Evolutionary conservation across 352 stramenopile species (phyloP).

Genomic region (Pythium chondricola): DNA sequence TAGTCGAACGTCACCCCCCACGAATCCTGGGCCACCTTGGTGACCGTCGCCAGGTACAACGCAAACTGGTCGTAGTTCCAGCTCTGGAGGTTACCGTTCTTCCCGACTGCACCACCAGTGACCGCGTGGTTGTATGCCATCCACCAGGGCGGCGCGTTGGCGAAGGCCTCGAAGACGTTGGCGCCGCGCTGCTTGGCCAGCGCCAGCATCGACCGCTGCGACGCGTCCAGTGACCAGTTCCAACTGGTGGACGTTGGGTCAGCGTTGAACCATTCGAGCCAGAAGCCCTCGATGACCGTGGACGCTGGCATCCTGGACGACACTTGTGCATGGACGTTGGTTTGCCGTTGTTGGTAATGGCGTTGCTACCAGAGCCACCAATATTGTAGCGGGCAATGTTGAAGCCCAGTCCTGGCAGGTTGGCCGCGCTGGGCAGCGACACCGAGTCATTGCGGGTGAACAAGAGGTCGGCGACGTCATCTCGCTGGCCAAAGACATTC

Average conservation of each 20-base stretch:
- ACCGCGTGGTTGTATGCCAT: conserved; percentile 52
- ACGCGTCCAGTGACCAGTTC: conserved; percentile 38
- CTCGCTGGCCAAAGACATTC: conserved; percentile 49
- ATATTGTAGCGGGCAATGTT: conserved; percentile 68
- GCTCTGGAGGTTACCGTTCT: conserved; percentile 38
- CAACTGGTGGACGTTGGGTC: conserved; percentile 35
- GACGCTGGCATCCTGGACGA: conserved; percentile 45
- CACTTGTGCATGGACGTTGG: conserved; percentile 33
- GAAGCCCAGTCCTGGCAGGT: conserved; percentile 34
- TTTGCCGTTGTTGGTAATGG: conserved; percentile 32
- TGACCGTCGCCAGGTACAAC: conserved; percentile 36
- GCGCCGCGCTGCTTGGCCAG: conserved; percentile 30
- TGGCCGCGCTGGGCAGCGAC: conserved; percentile 15
- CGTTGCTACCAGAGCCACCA: conserved; percentile 34
- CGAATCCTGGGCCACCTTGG: conserved; percentile 31
- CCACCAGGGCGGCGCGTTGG: conserved; percentile 63
- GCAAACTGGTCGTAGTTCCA: conserved; percentile 47
- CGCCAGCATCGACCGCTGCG: conserved; percentile 39
- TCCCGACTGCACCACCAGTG: conserved; percentile 30
- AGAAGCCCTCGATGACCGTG: conserved; percentile 52
- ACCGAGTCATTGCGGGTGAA: conserved; percentile 42
- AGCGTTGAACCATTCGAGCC: conserved; percentile 40
- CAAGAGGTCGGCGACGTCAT: conserved; percentile 44
- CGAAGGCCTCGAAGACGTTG: conserved; percentile 44
- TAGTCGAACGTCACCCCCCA: conserved; percentile 49